Base-by-base conservation (phyloP, 75 land plant species). In the Pseudotsuga menziesii region DNA sequence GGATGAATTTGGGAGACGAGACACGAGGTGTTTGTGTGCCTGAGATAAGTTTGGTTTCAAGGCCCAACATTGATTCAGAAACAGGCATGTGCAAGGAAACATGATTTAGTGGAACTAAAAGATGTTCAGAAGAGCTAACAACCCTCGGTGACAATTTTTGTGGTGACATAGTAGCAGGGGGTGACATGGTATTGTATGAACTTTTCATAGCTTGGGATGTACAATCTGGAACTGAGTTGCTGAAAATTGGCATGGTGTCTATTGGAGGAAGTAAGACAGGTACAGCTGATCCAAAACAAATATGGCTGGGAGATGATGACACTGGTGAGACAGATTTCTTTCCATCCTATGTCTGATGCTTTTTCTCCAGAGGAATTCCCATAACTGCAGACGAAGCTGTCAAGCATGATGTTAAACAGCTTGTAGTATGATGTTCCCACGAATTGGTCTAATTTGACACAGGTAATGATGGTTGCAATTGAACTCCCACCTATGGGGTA, bases 51-150 rank as follows among this genome's bases (percentile, higher is more conserved):
- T 84, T 83, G 75, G 81, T 25, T 6, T 84, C 88, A 19, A 83
- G 61, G 63, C 88, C 89, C 76, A 90, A 72, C 67, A 90, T 82
- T 72, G 92, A 85, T 32, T 88, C 89, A 26, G 88, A 82, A 56
- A 90, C 88, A 13, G 86, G 92, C 6, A 89, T 88, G 57, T 85
- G 85, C 79, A 85, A 72, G 0, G 88, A 78, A 5, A 83, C 78
- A 14, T 83, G 86, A 80, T 88, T 88, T 55, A 83, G 89, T 63
- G 79, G 79, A 81, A 84, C 85, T 54, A 85, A 87, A 35, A 87
- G 86, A 26, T 88, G 86, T 63, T 90, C 88, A 83, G 83, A 82
- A 73, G 78, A 75, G 36, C 82, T 84, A 23, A 78, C 64, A 27
- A 85, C 92, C 35, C 84, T 85, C 8, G 80, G 74, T 15, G 64